Conservation (phyloP, 2,329 filamentous ascomycete genomes). For the Chalaropsis thielavioides region DNA sequence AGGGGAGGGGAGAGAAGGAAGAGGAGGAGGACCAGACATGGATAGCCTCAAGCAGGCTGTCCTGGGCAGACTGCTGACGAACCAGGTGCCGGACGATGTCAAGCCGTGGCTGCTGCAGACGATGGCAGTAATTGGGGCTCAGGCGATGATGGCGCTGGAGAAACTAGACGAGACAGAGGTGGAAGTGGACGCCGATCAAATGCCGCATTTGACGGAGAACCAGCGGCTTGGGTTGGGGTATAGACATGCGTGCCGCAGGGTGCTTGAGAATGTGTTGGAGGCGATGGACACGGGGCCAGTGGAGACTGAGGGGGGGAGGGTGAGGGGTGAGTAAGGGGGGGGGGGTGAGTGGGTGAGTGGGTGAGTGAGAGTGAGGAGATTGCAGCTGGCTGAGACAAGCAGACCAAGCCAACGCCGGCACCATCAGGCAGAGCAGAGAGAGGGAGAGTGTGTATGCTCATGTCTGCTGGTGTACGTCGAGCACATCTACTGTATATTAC, state of each 20-base stretch:
- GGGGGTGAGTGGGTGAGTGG: background rate
- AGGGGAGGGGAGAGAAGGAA: background rate
- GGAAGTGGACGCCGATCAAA: slow-evolving; percentile 29
- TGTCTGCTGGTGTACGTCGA: too few relatives aligned
- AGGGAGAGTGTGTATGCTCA: too few relatives aligned
- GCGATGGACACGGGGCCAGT: slow-evolving; percentile 22
- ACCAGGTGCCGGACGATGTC: slow-evolving; percentile 22
- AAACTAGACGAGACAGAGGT: slow-evolving; percentile 34
- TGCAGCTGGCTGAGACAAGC: background rate
- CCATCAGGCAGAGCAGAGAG: too few relatives aligned
- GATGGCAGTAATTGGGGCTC: slow-evolving; percentile 31
- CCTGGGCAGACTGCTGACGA: slow-evolving; percentile 14
- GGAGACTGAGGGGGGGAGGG: slow-evolving; percentile 9
- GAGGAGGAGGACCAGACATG: background rate
- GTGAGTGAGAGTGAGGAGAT: background rate
- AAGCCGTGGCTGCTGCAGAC: slow-evolving; percentile 25
- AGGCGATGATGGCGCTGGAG: slow-evolving; percentile 31
- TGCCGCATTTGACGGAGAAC: slow-evolving; percentile 28
- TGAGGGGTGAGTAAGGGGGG: background rate
- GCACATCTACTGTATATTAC: too few relatives aligned
- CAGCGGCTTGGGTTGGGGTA: slow-evolving; percentile 38
- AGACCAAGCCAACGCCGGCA: too few relatives aligned
- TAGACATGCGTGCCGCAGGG: slow-evolving; percentile 33
- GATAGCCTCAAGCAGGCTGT: slow-evolving; percentile 18
- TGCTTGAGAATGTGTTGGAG: slow-evolving; percentile 33